Evolutionary conservation across 164 flowering plant genomes (phyloP), one percentile per base, ranked within the genome.

Genomic region (Euptelea pleiosperma): DNA sequence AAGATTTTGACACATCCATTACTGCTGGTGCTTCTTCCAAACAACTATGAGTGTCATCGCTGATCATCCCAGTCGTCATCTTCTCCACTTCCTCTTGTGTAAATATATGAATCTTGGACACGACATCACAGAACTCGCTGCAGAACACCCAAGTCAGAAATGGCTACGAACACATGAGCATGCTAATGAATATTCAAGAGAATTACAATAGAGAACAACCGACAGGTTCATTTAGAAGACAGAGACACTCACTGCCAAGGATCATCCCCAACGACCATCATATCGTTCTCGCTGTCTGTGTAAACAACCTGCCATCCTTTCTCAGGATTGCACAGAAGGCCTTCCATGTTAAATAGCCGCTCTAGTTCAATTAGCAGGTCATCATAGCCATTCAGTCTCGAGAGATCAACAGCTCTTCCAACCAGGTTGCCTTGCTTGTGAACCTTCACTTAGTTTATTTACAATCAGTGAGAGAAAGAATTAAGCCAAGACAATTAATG

Each of bases 351-450:
- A 57, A 92, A 92, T n/a, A 92, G 68, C 22, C 75, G 69, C 65
- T 92, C 98, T 21, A 92, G 81, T 52, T 92, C 93, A 25, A 22
- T 62, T 7, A 84, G 45, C 70, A 92, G 70, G 10, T 89, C 98
- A 48, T 51, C 57, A 45, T 92, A 92, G 29, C 91, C 73, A 66
- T 79, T 65, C 43, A 92, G 56, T 60, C 76, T 82, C 2, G 93
- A 80, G 55, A 92, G 88, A 75, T 89, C 95, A 55, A 92, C 71
- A 31, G 95, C 89, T 77, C 98, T 83, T 55, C 95, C 96, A 16
- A 92, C 93, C 69, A 81, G 57, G 69, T 75, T 85, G 8, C 98
- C 98, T 84, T 92, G 95, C 73, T 85, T 92, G 81, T 89, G 96
- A 77, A 92, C 96, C 96, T 92, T 73, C 63, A 73, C 49, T 31